These are phyloP conservation scores for Dryadomyces sulphureus DNA, from an alignment of 2,329 filamentous ascomycete genomes.

Conservation along the genomic window DNA sequence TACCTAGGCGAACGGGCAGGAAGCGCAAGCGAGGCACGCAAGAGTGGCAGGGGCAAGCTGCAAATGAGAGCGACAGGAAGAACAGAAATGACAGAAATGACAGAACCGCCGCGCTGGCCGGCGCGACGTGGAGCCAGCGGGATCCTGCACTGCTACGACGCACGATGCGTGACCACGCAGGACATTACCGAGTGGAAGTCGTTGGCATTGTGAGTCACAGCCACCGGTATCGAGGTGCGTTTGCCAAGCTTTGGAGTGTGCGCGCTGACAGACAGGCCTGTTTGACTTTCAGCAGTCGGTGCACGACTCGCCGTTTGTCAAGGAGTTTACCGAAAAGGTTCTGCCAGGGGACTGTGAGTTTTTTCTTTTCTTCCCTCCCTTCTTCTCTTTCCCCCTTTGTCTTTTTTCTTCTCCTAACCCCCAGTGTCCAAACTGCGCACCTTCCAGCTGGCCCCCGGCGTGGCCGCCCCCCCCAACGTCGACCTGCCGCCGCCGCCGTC, in stretches of 20 bases:
- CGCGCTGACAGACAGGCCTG: slow-evolving; percentile 57
- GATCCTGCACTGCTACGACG: slow-evolving; percentile 40
- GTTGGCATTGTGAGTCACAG: slow-evolving; percentile 63
- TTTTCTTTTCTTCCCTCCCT: too few species aligned
- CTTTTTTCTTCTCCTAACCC: neutral
- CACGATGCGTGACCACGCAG: slow-evolving; percentile 55
- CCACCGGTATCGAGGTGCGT: too few species aligned
- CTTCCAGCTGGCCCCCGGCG: slow-evolving; percentile 52
- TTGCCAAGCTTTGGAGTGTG: too few species aligned
- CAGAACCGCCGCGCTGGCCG: neutral
- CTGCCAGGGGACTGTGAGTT: slow-evolving; percentile 53
- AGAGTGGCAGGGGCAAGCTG: slow-evolving; percentile 30
- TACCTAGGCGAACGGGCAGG: slow-evolving; percentile 75
- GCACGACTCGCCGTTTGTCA: slow-evolving; percentile 52
- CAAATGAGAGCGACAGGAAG: too few species aligned
- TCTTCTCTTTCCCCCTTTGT: too few species aligned
- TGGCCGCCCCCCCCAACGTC: slow-evolving; percentile 41
- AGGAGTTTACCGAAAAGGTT: slow-evolving; percentile 54
- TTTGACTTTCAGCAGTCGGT: slow-evolving; percentile 79
- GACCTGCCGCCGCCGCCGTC: slow-evolving; percentile 68
- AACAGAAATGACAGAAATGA: too few species aligned
- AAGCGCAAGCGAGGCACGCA: slow-evolving; percentile 70
- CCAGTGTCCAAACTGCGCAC: slow-evolving; percentile 35
- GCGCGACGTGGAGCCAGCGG: slow-evolving; percentile 20
- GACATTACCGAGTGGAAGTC: slow-evolving; percentile 50